Percentiles rank a stretch among this genome's conserved stretches.
Evolutionary conservation across 2,329 filamentous ascomycete genomes (phyloP).

Genomic region (Alternaria panax): DNA sequence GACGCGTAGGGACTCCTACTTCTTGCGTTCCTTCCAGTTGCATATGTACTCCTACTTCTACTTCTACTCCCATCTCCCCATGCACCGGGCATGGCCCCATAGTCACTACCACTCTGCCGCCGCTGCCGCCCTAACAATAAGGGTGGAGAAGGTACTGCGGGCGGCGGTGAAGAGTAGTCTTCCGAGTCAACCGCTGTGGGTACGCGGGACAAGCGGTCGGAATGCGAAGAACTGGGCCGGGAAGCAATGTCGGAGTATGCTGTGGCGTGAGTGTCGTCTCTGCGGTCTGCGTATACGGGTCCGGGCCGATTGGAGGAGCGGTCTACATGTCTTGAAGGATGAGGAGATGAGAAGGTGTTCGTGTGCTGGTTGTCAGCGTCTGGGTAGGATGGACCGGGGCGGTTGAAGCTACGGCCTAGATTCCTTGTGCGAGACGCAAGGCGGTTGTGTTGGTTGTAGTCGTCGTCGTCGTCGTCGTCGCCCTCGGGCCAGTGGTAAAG

Average conservation of each 20-base stretch:
- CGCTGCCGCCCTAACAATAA: background rate
- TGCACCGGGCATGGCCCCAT: background rate
- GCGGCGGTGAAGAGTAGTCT: background rate
- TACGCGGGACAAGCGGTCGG: background rate
- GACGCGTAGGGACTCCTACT: background rate
- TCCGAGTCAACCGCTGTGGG: constrained; percentile 1
- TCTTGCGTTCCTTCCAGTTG: background rate
- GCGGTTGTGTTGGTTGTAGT: background rate
- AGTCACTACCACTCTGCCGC: background rate
- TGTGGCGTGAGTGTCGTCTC: background rate
- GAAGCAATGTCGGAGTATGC: constrained; percentile 9
- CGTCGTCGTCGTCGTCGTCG: background rate
- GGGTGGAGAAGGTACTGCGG: background rate
- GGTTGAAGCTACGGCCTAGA: background rate
- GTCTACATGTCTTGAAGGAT: background rate
- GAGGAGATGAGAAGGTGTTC: background rate
- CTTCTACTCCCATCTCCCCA: background rate
- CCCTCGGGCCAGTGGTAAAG: background rate
- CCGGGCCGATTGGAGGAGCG: background rate
- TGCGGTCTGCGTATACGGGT: background rate
- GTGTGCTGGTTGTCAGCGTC: background rate
- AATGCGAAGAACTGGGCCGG: constrained; percentile 2
- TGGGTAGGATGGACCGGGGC: background rate
- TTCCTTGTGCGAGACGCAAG: background rate
- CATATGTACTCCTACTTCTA: background rate